phyloP scores from a whole-genome alignment of 73 alveolate species.

The Effrenium voratum region DNA sequence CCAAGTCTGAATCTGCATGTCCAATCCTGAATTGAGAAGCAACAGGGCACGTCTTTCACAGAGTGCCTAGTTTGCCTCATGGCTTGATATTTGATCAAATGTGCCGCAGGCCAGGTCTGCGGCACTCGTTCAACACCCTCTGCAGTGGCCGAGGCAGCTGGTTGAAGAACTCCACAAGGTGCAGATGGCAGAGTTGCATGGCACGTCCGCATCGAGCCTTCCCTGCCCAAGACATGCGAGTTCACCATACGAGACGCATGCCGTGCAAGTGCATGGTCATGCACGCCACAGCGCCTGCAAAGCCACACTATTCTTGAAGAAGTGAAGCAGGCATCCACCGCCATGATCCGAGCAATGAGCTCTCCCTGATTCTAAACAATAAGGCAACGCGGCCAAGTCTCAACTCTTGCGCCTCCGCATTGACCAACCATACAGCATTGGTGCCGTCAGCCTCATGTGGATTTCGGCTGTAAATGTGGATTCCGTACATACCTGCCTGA shows the following conservation, averaged over 20 bases:
- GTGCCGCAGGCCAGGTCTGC: background rate
- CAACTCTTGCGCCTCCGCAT: background rate
- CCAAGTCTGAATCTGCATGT: no score
- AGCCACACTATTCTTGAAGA: conserved; percentile 41
- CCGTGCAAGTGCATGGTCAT: background rate
- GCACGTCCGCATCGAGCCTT: background rate
- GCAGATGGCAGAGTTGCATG: background rate
- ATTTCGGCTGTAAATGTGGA: background rate
- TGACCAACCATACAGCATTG: background rate
- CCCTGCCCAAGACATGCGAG: background rate
- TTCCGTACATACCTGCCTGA: background rate
- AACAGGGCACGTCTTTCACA: no score
- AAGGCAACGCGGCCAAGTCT: background rate
- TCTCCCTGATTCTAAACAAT: conserved; percentile 14
- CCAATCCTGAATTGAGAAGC: no score
- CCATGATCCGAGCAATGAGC: conserved; percentile 36
- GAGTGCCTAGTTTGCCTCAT: no score
- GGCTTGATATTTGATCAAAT: no score
- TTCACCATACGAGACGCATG: background rate
- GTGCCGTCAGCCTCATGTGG: background rate
- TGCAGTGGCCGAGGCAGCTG: conserved; percentile 15
- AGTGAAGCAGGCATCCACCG: conserved; percentile 63
- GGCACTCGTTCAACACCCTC: conserved; percentile 31
- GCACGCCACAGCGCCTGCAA: background rate
- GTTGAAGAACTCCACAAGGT: background rate